Base-by-base conservation (phyloP, 2,329 filamentous ascomycete species). In the Raffaelea arxii region DNA sequence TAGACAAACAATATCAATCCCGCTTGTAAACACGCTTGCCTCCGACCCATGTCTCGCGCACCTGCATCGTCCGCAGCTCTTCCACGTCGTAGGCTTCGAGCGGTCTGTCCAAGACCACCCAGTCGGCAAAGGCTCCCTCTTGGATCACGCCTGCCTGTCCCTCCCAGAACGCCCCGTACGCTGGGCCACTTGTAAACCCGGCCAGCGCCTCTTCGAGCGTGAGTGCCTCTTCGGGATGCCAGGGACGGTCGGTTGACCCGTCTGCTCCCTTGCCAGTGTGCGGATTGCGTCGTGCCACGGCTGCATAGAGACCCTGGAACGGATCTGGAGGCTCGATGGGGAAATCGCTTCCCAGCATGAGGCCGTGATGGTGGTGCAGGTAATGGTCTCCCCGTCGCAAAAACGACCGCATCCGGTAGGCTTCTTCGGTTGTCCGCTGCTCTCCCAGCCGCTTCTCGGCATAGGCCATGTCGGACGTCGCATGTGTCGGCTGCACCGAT, bases 401-500 rank as follows among this genome's bases (percentile, higher is more conserved):
- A 2, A 85, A 61, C 0, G 76, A 78, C 11, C 67, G 66, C 81
- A 86, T 84, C 21, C 80, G 71, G 59, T 86, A 86, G 1, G 81
- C 82, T 49, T 78, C 75, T 14, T 63, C 55, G 18, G 59, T 57
- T 1, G 76, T 75, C 21, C 82, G 74, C 22, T 70, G 61, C 10
- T 58, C 55, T 0, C 82, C 82, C 0, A 86, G 73, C 6, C 82
- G 71, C 35, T 60, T 62, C 50, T 77, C 70, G 9, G 80, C 82
- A 55, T 84, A 85, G 4, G 72, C 70, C 77, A 82, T 83, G 59
- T 86, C 82, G 7, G 78, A 82, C 3, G 82, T 86, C 21, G 82
- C 81, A 56, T 86, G 82, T 0, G 82, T 85, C 4, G 82, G 82
- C 56, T 86, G 82, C 46, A 86, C 78, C 3, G 78, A 83, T 1